Base-by-base conservation (phyloP, 805 yeast species). In the Huiozyma sinensis region DNA sequence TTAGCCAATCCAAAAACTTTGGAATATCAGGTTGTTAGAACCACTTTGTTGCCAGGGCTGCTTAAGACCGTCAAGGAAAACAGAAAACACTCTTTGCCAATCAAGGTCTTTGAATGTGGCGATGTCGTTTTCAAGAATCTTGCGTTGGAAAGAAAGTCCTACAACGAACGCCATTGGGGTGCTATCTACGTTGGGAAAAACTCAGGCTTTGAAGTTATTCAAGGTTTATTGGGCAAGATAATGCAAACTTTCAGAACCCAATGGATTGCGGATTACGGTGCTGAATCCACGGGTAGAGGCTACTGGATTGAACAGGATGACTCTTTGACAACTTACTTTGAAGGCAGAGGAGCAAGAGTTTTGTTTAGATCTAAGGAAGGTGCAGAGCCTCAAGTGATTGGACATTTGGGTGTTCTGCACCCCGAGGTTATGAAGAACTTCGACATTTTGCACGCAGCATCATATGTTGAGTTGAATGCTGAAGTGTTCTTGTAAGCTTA, bases 21-120 rank as follows among this genome's bases (percentile, higher is more conserved):
- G 42, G 99, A 92, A 69, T 92, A 90, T 67, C 96, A 92, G 72
- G 98, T 92, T 48, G 97, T 92, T 28, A 83, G 98, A 74, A 92
- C 98, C 12, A 77, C 95, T 28, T 73, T 92, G 55, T 71, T 90
- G 47, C 97, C 98, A 40, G 99, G 99, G 53, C 75, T 92, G 46
- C 77, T 92, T 61, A 92, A 92, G 68, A 92, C 98, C 28, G 81
- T 92, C 52, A 82, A 85, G 63, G 98, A 94, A 70, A 92, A 92
- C 71, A 83, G 95, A 71, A 84, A 88, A 64, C 97, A 94, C 65
- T 73, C 95, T 2, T 74, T 92, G 59, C 99, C 99, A 39, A 84
- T 94, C 60, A 82, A 79, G 65, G 95, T 94, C 47, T 92, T 92
- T 54, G 99, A 92, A 71, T 72, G 85, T 53, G 97, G 96, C 56